phyloP scores from a whole-genome alignment of 2,329 filamentous ascomycete genomes.

The Nigrospora osmanthi region DNA sequence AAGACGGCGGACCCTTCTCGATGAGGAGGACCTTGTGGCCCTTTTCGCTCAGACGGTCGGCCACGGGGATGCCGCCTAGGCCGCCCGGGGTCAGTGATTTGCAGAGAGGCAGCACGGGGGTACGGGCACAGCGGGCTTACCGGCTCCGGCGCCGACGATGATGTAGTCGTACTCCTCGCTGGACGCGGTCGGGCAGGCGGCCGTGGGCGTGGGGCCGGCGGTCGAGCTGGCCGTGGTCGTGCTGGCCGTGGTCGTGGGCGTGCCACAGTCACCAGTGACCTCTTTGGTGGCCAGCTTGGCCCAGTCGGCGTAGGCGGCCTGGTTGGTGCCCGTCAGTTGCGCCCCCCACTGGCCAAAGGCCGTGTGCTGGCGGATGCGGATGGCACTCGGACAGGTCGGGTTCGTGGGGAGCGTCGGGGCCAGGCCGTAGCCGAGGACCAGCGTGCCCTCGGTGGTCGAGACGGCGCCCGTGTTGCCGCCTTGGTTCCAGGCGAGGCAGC shows the following conservation, averaged over 20 bases:
- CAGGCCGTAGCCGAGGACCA: slow-evolving; percentile 49
- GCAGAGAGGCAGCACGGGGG: too few relatives aligned
- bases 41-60: slow-evolving; percentile 54
- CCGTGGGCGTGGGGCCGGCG: neutral
- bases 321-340: slow-evolving; percentile 16
- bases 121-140: slow-evolving; percentile 8
- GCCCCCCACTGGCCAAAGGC: slow-evolving; percentile 47
- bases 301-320: slow-evolving; percentile 32
- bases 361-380: slow-evolving; percentile 45
- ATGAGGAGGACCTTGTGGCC: slow-evolving; percentile 59
- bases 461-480: slow-evolving; percentile 35
- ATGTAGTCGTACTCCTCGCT: slow-evolving; percentile 49
- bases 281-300: slow-evolving; percentile 33
- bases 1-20: slow-evolving; percentile 53
- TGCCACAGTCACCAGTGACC: slow-evolving; percentile 8
- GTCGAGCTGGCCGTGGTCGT: neutral
- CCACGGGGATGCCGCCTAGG: slow-evolving; percentile 41
- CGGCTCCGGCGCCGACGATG: slow-evolving; percentile 51
- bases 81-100: neutral
- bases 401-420: slow-evolving; percentile 32
- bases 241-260: slow-evolving; percentile 47
- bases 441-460: slow-evolving; percentile 31
- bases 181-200: slow-evolving; percentile 9
- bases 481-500: slow-evolving; percentile 47
- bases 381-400: slow-evolving; percentile 31